These are phyloP conservation scores for Diversispora eburnea DNA, from an alignment of 192 early-diverging fungal species.

Conservation along the genomic window DNA sequence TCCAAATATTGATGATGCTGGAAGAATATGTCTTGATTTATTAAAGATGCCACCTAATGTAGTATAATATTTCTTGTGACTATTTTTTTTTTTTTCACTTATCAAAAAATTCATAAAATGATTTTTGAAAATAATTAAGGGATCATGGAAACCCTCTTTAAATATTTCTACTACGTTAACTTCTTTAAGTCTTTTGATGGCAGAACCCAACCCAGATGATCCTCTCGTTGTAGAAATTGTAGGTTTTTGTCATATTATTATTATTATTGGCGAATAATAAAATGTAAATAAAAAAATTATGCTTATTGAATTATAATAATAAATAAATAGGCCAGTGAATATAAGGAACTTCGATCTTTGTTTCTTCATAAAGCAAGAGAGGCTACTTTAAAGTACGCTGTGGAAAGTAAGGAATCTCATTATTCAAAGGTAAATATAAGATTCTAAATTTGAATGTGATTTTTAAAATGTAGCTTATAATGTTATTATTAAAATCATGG, in stretches of 20 bases:
- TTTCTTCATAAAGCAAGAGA: slow-evolving; percentile 47
- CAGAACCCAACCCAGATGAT: slow-evolving; percentile 69
- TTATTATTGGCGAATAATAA: not conserved
- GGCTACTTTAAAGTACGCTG: slow-evolving; percentile 29
- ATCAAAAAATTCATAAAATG: not conserved
- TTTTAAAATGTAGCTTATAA: no score
- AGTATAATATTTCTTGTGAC: not conserved
- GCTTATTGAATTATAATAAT: no score
- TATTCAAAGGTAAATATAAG: no score
- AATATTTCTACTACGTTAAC: slow-evolving; percentile 59
- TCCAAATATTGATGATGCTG: slow-evolving; percentile 76
- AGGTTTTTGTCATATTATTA: not conserved
- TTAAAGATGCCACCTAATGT: slow-evolving; percentile 55
- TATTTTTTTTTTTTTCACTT: not conserved
- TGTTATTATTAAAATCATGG: no score
- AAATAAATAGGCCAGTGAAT: slow-evolving; percentile 50
- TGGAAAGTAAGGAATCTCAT: not conserved
- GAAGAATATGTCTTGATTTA: slow-evolving; percentile 72
- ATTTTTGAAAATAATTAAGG: slow-evolving; percentile 24
- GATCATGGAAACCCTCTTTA: slow-evolving; percentile 69
- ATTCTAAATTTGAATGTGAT: no score
- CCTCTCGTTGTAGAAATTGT: slow-evolving; percentile 70
- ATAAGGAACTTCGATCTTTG: slow-evolving; percentile 38
- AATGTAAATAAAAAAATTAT: no score
- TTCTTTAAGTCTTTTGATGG: slow-evolving; percentile 56